These are phyloP conservation scores for Pythium aristosporum DNA, from an alignment of 352 stramenopile genomes.

Conservation along the genomic window DNA sequence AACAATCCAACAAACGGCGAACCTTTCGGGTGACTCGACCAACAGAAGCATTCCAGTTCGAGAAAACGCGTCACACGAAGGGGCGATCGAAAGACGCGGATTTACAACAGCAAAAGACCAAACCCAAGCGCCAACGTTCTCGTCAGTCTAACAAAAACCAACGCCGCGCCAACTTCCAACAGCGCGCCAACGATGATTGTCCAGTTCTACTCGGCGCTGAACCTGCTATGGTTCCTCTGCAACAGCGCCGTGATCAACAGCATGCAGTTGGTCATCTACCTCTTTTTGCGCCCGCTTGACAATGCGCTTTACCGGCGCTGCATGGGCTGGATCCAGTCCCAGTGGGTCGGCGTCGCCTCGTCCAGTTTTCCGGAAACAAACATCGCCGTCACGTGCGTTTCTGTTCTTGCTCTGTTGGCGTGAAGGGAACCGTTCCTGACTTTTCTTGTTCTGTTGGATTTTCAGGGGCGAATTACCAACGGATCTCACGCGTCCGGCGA, in stretches of 20 bases:
- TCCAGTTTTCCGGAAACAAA: conserved; percentile 83
- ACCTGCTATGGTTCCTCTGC: conserved; percentile 84
- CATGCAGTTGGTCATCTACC: conserved; percentile 78
- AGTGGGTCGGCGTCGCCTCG: conserved; percentile 88
- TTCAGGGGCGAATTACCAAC: conserved; percentile 71
- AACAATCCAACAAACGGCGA: conserved; percentile 14
- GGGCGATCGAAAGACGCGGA: neutral
- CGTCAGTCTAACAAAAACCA: neutral
- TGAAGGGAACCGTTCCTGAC: neutral
- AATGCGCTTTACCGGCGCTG: conserved; percentile 70
- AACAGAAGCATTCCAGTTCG: conserved; percentile 24
- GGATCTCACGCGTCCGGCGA: conserved; percentile 67
- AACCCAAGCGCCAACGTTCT: neutral
- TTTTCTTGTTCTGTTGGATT: conserved; percentile 10
- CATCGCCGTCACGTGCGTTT: conserved; percentile 68
- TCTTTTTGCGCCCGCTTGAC: conserved; percentile 85
- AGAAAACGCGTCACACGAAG: conserved; percentile 5
- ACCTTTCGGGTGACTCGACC: conserved; percentile 24
- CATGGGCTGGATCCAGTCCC: conserved; percentile 67
- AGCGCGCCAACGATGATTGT: conserved; percentile 38
- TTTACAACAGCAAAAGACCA: neutral
- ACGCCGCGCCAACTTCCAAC: neutral
- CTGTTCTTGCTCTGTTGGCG: neutral
- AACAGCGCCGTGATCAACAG: conserved; percentile 82
- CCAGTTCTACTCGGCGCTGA: conserved; percentile 69